Conservation (phyloP, 345 rosid genomes). For the Barbarea vulgaris region DNA sequence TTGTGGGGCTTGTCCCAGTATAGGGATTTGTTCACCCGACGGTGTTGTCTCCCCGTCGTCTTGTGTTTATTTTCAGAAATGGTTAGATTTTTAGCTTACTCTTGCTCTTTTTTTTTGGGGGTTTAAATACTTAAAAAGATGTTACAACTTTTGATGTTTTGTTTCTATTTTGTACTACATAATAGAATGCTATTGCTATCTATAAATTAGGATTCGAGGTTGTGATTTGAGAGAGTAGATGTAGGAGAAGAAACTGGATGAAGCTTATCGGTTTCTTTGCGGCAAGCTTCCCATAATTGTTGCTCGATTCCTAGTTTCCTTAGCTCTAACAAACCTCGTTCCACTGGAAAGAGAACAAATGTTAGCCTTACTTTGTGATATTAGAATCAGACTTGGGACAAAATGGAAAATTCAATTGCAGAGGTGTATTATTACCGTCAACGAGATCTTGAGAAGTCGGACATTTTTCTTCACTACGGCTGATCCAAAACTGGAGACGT, state of each 20-base stretch:
- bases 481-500: conserved; percentile 71
- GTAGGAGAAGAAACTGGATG: conserved; percentile 32
- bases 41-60: conserved; percentile 67
- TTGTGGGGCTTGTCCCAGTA: conserved; percentile 81
- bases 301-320: conserved; percentile 86
- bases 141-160: neutral
- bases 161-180: conserved; percentile 7
- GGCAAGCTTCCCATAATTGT: conserved; percentile 90
- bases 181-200: neutral
- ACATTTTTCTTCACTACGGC: conserved; percentile 51
- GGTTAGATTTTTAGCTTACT: conserved; percentile 65
- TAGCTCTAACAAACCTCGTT: conserved; percentile 75
- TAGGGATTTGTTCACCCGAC: conserved; percentile 61
- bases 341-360: conserved; percentile 48
- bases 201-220: conserved; percentile 12
- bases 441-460: conserved; percentile 72
- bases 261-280: conserved; percentile 60
- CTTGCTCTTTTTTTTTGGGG: neutral
- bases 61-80: conserved; percentile 66
- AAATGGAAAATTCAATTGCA: neutral
- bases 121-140: neutral
- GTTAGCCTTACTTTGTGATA: neutral
- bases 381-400: neutral
- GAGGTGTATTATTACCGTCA: conserved; percentile 53
- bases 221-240: conserved; percentile 30